A percentile compares a stretch with the other conserved stretches of the same genome.
Evolutionary conservation across 2,329 filamentous ascomycete genomes (phyloP).

Genomic region (Epichloe sibirici): DNA sequence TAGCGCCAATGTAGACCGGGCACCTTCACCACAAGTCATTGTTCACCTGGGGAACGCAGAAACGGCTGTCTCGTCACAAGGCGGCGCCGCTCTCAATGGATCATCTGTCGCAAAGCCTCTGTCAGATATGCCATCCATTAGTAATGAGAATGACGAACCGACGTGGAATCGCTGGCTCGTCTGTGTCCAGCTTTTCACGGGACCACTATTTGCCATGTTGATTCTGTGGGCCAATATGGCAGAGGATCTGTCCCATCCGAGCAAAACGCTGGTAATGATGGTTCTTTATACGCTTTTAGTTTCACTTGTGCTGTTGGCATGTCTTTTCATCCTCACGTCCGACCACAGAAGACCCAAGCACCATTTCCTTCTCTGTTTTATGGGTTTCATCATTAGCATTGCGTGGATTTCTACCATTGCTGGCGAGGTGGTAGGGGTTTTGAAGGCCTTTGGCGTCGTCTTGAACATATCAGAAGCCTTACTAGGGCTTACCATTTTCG

Average conservation of each 20-base stretch:
- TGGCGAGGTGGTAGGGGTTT: constrained; percentile 85
- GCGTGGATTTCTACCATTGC: constrained; percentile 96
- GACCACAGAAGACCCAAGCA: constrained; percentile 56
- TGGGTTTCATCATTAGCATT: constrained; percentile 84
- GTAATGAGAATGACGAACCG: constrained; percentile 24
- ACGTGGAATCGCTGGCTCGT: constrained; percentile 90
- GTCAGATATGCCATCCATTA: constrained; percentile 21
- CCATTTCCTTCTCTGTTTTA: constrained; percentile 69
- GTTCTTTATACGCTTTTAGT: constrained; percentile 52
- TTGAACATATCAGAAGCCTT: constrained; percentile 90
- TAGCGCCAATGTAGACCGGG: constrained; percentile 10
- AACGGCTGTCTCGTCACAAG: constrained; percentile 7
- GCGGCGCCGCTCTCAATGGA: background rate
- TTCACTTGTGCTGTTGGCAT: constrained; percentile 53
- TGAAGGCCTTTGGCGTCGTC: constrained; percentile 88
- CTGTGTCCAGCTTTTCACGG: constrained; percentile 71
- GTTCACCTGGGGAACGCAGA: constrained; percentile 12
- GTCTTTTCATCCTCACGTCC: constrained; percentile 58
- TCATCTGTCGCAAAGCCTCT: constrained; percentile 14
- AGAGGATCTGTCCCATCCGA: constrained; percentile 43
- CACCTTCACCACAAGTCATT: constrained; percentile 5
- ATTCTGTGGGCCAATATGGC: constrained; percentile 60
- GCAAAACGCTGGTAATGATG: constrained; percentile 40
- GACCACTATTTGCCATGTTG: constrained; percentile 69
- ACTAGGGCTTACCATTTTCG: constrained; percentile 88